Conservation (phyloP, 805 yeast genomes). For the Wickerhamiella shivajii region DNA sequence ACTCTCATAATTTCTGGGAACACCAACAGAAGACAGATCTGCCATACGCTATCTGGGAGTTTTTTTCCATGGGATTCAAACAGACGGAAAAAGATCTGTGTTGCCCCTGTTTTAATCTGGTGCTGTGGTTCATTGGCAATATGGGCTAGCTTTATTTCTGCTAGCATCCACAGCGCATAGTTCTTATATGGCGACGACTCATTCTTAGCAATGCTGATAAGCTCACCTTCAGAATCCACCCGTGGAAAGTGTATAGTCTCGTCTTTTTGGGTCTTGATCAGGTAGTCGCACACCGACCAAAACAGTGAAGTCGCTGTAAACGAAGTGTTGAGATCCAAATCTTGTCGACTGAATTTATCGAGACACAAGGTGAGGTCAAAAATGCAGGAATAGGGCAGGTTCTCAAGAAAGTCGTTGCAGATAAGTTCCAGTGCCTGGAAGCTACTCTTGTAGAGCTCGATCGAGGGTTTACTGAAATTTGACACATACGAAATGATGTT, state of each 20-base stretch:
- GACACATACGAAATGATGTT: constrained; percentile 29
- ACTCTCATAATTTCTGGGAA: constrained; percentile 30
- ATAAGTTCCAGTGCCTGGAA: constrained; percentile 74
- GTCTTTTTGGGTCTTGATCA: constrained; percentile 19
- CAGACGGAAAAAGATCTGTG: constrained; percentile 76
- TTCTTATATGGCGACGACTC: constrained; percentile 12
- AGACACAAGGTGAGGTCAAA: constrained; percentile 56
- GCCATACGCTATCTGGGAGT: constrained; percentile 44
- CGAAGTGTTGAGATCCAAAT: constrained; percentile 66
- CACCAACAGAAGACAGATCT: constrained; percentile 47
- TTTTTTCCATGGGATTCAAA: constrained; percentile 53
- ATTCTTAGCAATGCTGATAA: constrained; percentile 19
- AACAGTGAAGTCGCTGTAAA: constrained; percentile 84
- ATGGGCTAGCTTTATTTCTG: constrained; percentile 45
- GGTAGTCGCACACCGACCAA: constrained; percentile 78
- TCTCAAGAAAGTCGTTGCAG: constrained; percentile 67
- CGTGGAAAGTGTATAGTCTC: not conserved
- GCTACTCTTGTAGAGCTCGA: constrained; percentile 44
- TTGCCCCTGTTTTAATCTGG: constrained; percentile 79
- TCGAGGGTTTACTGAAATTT: constrained; percentile 21
- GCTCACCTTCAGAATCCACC: constrained; percentile 7
- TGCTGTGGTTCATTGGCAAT: constrained; percentile 51
- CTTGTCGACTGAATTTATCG: constrained; percentile 56
- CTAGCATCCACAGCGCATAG: constrained; percentile 45
- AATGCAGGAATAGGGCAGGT: constrained; percentile 53